A percentile compares a stretch with the other conserved stretches of the same genome.
Conservation (phyloP, 768 basidiomycete species). For the Sporobolomyces phaffii region DNA sequence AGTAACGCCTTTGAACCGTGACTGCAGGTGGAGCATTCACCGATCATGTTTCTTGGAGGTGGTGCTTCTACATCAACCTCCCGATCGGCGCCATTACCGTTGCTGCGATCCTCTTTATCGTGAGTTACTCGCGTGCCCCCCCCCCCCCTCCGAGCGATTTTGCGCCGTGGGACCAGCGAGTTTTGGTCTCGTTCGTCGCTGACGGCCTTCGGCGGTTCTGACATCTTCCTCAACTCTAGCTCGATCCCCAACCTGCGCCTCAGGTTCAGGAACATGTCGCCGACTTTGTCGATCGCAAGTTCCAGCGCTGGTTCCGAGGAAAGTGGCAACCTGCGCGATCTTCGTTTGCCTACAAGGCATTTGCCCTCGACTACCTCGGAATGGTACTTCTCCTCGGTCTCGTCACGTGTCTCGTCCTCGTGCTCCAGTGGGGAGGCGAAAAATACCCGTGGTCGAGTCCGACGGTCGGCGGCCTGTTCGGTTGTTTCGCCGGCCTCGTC, state of each 20-base stretch:
- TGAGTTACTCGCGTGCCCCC: not conserved
- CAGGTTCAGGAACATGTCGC: conserved; percentile 13
- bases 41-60: conserved; percentile 70
- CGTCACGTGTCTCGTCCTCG: conserved; percentile 50
- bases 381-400: conserved; percentile 48
- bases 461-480: conserved; percentile 39
- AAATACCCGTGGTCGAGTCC: conserved; percentile 42
- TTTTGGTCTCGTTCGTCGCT: no score
- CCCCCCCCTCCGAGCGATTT: no score
- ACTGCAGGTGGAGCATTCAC: conserved; percentile 46
- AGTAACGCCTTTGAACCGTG: no score
- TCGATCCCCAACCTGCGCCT: conserved; percentile 21
- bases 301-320: conserved; percentile 17
- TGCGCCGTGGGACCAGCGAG: no score
- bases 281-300: conserved; percentile 23
- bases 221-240: not conserved
- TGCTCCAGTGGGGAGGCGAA: conserved; percentile 54
- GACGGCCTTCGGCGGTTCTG: not conserved
- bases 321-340: conserved; percentile 5
- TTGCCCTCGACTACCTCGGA: conserved; percentile 49
- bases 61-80: conserved; percentile 27
- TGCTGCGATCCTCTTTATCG: conserved; percentile 21
- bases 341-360: conserved; percentile 17
- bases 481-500: conserved; percentile 45
- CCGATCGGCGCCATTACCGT: conserved; percentile 32